These are phyloP conservation scores for Ceratobasidium sp. DNA, from an alignment of 1,284 basidiomycete genomes.

Conservation along the genomic window DNA sequence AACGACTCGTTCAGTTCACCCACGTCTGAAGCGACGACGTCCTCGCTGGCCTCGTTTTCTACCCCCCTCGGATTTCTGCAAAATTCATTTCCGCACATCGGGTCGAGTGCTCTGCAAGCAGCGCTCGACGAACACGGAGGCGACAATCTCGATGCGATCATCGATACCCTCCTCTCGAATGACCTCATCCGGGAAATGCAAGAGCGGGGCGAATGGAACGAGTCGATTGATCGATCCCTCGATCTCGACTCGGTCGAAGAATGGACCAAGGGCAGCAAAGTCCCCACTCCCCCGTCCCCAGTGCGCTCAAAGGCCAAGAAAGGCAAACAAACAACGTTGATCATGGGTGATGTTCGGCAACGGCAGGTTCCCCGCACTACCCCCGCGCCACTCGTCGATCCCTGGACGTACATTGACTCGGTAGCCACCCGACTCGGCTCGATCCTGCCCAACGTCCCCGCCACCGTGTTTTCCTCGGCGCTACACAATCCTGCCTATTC, in stretches of 20 bases:
- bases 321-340: constrained; percentile 10
- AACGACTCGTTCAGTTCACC: constrained; percentile 30
- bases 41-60: constrained; percentile 29
- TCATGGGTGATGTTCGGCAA: constrained; percentile 32
- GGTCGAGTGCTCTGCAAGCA: constrained; percentile 15
- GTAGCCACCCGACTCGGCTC: constrained; percentile 22
- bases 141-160: constrained; percentile 23
- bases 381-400: constrained; percentile 2
- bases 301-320: background rate
- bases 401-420: constrained; percentile 34
- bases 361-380: constrained; percentile 7
- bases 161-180: constrained; percentile 20
- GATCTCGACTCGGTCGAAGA: constrained; percentile 5
- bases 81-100: constrained; percentile 23
- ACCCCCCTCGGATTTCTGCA: constrained; percentile 33
- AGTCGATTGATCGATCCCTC: background rate
- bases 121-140: constrained; percentile 22
- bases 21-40: background rate
- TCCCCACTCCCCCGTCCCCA: no score
- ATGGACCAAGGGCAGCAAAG: background rate
- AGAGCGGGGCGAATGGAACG: constrained; percentile 7
- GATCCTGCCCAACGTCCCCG: constrained; percentile 25
- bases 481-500: constrained; percentile 28
- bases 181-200: constrained; percentile 31
- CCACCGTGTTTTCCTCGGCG: constrained; percentile 22